A percentile compares a stretch with the other conserved stretches of the same genome.
phyloP scores from a whole-genome alignment of 768 basidiomycete species.

The Leccinum obscurum region DNA sequence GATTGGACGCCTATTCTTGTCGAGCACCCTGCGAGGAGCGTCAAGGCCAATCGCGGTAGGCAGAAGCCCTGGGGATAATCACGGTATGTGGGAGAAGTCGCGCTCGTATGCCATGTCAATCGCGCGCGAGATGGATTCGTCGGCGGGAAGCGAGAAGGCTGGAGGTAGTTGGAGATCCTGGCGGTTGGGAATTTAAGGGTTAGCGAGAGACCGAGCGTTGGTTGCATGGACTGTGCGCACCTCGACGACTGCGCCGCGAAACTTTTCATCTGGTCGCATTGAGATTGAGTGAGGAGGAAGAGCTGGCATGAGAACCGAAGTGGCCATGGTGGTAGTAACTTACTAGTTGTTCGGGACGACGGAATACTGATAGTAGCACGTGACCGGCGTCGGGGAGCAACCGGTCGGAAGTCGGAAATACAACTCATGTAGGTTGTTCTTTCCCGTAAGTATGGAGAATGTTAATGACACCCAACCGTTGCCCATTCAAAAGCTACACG shows the following conservation, averaged over 20 bases:
- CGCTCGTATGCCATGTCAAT: constrained; percentile 90
- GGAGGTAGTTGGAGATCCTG: constrained; percentile 78
- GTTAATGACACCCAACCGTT: constrained; percentile 42
- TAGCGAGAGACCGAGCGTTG: neutral
- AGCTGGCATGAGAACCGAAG: constrained; percentile 9
- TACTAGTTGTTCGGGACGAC: neutral
- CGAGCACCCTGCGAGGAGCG: constrained; percentile 61
- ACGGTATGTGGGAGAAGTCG: constrained; percentile 95
- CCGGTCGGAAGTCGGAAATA: neutral
- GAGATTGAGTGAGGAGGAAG: neutral
- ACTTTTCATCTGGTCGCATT: constrained; percentile 48
- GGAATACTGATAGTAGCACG: too few species aligned
- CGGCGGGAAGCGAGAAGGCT: constrained; percentile 76
- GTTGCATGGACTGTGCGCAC: constrained; percentile 35
- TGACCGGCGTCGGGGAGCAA: too few species aligned
- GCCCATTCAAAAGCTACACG: constrained; percentile 74
- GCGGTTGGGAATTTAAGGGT: neutral
- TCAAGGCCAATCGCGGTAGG: neutral
- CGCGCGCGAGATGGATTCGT: constrained; percentile 71
- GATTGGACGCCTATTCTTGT: constrained; percentile 67
- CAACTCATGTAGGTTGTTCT: neutral
- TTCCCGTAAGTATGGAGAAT: neutral
- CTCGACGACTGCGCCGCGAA: constrained; percentile 90
- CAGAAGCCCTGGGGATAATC: constrained; percentile 20
- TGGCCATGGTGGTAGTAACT: constrained; percentile 1